phyloP scores from a whole-genome alignment of 495 filamentous ascomycete genomes.

The Hypoxylon rickii region DNA sequence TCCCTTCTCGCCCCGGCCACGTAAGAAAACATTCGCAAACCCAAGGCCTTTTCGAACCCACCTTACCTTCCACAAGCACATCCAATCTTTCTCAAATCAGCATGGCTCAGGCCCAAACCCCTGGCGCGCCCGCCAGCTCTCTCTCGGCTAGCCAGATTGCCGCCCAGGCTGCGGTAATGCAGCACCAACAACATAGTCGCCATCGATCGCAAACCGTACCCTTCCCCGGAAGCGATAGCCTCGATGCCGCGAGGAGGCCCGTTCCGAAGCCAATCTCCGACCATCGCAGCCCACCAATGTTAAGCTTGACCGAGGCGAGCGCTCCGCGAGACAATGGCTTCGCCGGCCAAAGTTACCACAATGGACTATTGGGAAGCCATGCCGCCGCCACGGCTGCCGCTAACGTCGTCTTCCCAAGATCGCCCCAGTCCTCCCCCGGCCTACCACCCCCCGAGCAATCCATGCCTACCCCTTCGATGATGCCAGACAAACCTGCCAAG shows the following conservation, averaged over 20 bases:
- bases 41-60: slow-evolving; percentile 89
- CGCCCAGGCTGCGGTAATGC: slow-evolving; percentile 81
- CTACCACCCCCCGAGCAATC: slow-evolving; percentile 42
- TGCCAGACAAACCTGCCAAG: slow-evolving; percentile 68
- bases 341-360: slow-evolving; percentile 62
- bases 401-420: slow-evolving; percentile 81
- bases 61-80: slow-evolving; percentile 68
- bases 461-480: slow-evolving; percentile 41
- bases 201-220: slow-evolving; percentile 76
- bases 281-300: slow-evolving; percentile 60
- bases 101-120: slow-evolving; percentile 33
- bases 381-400: slow-evolving; percentile 78
- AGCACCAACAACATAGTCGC: slow-evolving; percentile 59
- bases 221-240: slow-evolving; percentile 45
- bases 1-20: slow-evolving; percentile 51
- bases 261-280: slow-evolving; percentile 42
- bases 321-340: slow-evolving; percentile 59
- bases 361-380: slow-evolving; percentile 69
- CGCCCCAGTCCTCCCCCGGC: slow-evolving; percentile 55
- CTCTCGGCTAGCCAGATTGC: slow-evolving; percentile 81
- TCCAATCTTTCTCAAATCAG: slow-evolving; percentile 58
- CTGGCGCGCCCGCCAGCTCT: slow-evolving; percentile 35
- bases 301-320: slow-evolving; percentile 59
- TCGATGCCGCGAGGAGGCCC: slow-evolving; percentile 40
- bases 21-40: slow-evolving; percentile 66